Base-by-base conservation (phyloP, 768 basidiomycete genomes). In the Holtermannia corniformis region DNA sequence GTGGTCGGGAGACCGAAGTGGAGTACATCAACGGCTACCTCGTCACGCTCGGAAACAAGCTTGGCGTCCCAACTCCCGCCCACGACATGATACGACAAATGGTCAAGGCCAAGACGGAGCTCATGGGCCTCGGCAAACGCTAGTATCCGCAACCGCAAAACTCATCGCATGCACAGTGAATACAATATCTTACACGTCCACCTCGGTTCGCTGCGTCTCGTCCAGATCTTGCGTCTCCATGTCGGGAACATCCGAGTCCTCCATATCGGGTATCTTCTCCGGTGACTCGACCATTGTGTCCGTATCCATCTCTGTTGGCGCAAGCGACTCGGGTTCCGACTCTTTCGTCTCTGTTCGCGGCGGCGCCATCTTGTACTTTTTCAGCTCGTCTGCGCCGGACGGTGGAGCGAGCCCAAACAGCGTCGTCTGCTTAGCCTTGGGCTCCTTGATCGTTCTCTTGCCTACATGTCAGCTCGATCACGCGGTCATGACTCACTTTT, bases 21-120 rank as follows among this genome's bases (percentile, higher is more conserved):
- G 80, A 84, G 16, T 86, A 75, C 62, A 76, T 95, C 62, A 90
- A 87, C 55, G 91, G 92, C 3, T 87, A 90, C 68, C 70, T 97
- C 46, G 65, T 82, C 24, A 72, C 74, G 5, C 72, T 89, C 5
- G 92, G 85, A 22, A 60, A 72, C 44, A 70, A 75, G 37, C 78
- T 83, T 59, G 73, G 75, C 4, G 74, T 90, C 25, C 69, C 73
- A 16, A 84, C 82, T 65, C 81, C 81, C 4, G 75, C 57, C 11
- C 70, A 74, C 42, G 46, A 59, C 25, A 58, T 62, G 46, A 24
- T 76, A 24, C 47, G 62, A 11, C 55, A 65, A 11, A 60, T 74
- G 59, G 61, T 75, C 26, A 58, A 68, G 45, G 61, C 64, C 44
- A 68, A 67, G 56, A 47, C 56, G 49, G 60, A 51, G 21, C 19